A percentile compares a stretch with the other conserved stretches of the same genome.
Conservation (phyloP, 805 yeast species). For the Candida piceae region DNA sequence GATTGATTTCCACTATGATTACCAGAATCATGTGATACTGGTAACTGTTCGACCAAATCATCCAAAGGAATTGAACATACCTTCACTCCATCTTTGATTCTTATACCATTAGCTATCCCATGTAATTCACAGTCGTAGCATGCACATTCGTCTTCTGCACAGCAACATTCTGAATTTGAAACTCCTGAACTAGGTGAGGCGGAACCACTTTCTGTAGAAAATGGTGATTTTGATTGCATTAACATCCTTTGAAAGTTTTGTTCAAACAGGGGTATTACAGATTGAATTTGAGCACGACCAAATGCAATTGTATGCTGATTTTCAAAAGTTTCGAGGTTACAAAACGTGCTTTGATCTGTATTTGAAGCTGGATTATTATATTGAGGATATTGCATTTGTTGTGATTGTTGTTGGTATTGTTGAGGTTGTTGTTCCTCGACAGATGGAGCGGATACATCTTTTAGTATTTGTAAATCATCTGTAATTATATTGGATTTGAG, state of each 20-base stretch:
- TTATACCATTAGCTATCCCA: conserved; percentile 29
- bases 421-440: conserved; percentile 4
- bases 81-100: conserved; percentile 24
- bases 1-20: conserved; percentile 2
- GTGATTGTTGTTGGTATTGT: neutral
- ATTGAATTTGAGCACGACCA: conserved; percentile 24
- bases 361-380: neutral
- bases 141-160: conserved; percentile 29
- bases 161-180: conserved; percentile 23
- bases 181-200: conserved; percentile 3
- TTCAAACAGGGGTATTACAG: conserved; percentile 10
- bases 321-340: neutral
- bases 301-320: conserved; percentile 9
- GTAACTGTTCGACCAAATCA: too few species aligned
- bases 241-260: conserved; percentile 9
- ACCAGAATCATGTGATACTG: too few species aligned
- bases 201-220: neutral
- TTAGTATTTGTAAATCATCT: too few species aligned
- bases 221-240: neutral
- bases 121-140: conserved; percentile 32
- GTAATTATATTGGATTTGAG: too few species aligned
- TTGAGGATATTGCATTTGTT: neutral
- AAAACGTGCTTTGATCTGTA: too few species aligned
- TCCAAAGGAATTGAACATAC: too few species aligned
- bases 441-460: too few species aligned